These are phyloP conservation scores for Xylaria flabelliformis DNA, from an alignment of 495 filamentous ascomycete species.

Conservation along the genomic window DNA sequence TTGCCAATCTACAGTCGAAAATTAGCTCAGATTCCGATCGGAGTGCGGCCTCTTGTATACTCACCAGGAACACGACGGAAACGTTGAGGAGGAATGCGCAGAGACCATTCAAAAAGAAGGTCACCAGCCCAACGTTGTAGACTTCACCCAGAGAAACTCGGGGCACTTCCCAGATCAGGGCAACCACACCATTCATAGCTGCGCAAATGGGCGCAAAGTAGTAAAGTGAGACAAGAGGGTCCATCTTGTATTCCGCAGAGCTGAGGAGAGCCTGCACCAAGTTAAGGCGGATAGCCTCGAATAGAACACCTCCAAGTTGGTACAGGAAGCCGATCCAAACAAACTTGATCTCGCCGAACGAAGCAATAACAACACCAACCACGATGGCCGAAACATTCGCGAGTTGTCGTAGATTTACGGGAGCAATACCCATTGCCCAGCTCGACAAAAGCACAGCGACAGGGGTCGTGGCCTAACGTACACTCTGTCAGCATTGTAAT, in stretches of 20 bases:
- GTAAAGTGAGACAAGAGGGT: conserved; percentile 93
- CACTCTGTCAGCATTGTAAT: conserved; percentile 35
- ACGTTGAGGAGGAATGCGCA: conserved; percentile 90
- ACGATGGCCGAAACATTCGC: conserved; percentile 89
- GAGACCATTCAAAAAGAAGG: conserved; percentile 78
- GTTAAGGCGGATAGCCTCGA: conserved; percentile 89
- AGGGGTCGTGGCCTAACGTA: conserved; percentile 78
- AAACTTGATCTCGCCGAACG: conserved; percentile 92
- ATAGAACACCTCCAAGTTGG: conserved; percentile 82
- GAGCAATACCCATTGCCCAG: conserved; percentile 80
- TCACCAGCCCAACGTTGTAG: conserved; percentile 74
- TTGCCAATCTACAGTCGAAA: conserved; percentile 78
- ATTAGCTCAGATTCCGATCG: conserved; percentile 36
- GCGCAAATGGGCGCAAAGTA: conserved; percentile 95
- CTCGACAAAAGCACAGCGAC: conserved; percentile 86
- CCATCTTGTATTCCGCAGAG: conserved; percentile 96
- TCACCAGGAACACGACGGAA: conserved; percentile 92
- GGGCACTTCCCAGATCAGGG: conserved; percentile 79
- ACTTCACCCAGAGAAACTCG: conserved; percentile 73
- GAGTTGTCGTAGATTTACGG: conserved; percentile 78
- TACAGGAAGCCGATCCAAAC: conserved; percentile 85
- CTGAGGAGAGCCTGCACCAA: conserved; percentile 90
- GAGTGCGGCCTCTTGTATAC: conserved; percentile 36
- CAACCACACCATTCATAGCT: conserved; percentile 82
- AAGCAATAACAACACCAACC: conserved; percentile 86